Evolutionary conservation across 345 rosid species (phyloP).

Genomic region (Bruguiera sexangula): DNA sequence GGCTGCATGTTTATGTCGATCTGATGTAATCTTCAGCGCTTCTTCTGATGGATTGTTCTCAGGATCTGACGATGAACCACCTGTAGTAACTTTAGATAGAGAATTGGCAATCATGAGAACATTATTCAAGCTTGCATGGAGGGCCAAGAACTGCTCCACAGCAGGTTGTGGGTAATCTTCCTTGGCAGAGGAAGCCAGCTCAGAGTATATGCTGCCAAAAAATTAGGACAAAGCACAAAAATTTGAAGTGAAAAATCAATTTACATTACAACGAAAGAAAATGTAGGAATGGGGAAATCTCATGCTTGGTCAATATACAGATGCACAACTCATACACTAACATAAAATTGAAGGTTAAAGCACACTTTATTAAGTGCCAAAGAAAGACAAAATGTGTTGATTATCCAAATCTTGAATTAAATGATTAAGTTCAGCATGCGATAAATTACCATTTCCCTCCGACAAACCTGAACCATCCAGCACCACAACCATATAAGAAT

Average conservation of each 20-base stretch:
- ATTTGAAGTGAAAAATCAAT: neutral
- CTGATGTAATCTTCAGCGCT: conserved; percentile 52
- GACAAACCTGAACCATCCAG: too few species aligned
- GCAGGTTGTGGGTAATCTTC: conserved; percentile 88
- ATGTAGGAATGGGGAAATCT: too few species aligned
- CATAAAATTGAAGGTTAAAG: too few species aligned
- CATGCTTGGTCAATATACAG: too few species aligned
- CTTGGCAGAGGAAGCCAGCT: conserved; percentile 63
- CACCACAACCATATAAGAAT: too few species aligned
- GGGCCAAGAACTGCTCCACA: conserved; percentile 81
- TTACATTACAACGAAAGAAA: neutral
- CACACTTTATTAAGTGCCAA: too few species aligned
- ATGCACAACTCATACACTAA: too few species aligned
- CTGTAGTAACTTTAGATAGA: conserved; percentile 43
- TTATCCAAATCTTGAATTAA: too few species aligned
- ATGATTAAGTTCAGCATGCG: too few species aligned
- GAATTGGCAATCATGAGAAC: conserved; percentile 54
- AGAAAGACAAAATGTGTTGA: too few species aligned
- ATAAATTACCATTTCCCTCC: too few species aligned
- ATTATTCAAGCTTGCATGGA: conserved; percentile 57
- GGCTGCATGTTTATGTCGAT: conserved; percentile 64
- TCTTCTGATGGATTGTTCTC: conserved; percentile 65
- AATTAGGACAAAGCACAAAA: neutral
- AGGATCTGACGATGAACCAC: conserved; percentile 47
- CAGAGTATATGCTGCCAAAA: conserved; percentile 62